These are phyloP conservation scores for Suillus spraguei DNA, from an alignment of 768 basidiomycete genomes.

Conservation along the genomic window DNA sequence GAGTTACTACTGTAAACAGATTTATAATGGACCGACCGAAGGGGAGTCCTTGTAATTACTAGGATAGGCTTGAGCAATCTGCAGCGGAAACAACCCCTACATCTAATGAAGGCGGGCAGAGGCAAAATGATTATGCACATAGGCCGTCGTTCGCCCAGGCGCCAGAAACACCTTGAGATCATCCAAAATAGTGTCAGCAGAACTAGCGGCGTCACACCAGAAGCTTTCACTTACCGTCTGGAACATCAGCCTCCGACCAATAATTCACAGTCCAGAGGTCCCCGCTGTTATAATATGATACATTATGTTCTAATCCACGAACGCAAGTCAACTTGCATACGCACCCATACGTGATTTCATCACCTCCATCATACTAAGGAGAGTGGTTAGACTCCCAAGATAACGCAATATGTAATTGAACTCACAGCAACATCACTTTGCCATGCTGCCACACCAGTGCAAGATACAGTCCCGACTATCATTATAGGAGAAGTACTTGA, in stretches of 20 bases:
- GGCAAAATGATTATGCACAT: slow-evolving; percentile 18
- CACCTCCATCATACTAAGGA: slow-evolving; percentile 45
- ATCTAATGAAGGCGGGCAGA: background rate
- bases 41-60: too few relatives aligned
- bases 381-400: background rate
- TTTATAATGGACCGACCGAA: too few relatives aligned
- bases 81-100: background rate
- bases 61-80: background rate
- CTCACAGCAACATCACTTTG: slow-evolving; percentile 38
- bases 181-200: background rate
- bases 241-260: slow-evolving; percentile 48
- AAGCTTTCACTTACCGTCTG: slow-evolving; percentile 31
- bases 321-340: slow-evolving; percentile 10
- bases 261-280: slow-evolving; percentile 52
- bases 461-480: slow-evolving; percentile 33
- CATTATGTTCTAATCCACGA: background rate
- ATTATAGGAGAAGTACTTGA: slow-evolving; percentile 28
- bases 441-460: slow-evolving; percentile 48
- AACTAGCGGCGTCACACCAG: slow-evolving; percentile 4
- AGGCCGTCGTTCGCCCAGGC: slow-evolving; percentile 39
- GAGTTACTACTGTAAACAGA: too few relatives aligned
- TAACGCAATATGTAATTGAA: slow-evolving; percentile 8
- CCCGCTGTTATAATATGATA: slow-evolving; percentile 34
- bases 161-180: slow-evolving; percentile 19
- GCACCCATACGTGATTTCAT: slow-evolving; percentile 43